Evolutionary conservation across 345 rosid species (phyloP).

Genomic region (Citrus cavaleriei): DNA sequence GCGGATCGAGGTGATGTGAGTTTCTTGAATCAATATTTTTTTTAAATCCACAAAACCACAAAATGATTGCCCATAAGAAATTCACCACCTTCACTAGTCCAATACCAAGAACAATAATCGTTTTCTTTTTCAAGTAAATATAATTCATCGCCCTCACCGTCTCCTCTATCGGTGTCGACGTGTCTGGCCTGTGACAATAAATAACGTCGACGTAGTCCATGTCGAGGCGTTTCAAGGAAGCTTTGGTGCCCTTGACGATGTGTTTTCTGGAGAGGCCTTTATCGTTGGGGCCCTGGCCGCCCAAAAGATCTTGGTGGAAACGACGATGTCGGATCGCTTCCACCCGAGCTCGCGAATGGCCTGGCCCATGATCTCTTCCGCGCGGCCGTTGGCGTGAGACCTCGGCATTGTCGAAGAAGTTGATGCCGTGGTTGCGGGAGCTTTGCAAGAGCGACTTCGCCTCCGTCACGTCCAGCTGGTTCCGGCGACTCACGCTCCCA

Average conservation of each 20-base stretch:
- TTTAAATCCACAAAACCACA: no score
- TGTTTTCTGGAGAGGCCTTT: slow-evolving; percentile 88
- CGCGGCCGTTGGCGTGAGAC: slow-evolving; percentile 95
- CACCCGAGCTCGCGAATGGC: slow-evolving; percentile 97
- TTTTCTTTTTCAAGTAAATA: no score
- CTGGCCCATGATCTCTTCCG: slow-evolving; percentile 99
- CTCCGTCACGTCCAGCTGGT: slow-evolving; percentile 93
- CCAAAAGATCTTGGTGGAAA: slow-evolving; percentile 98
- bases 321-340: slow-evolving; percentile 86
- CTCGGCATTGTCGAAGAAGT: slow-evolving; percentile 98
- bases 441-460: slow-evolving; percentile 90
- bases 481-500: slow-evolving; percentile 94
- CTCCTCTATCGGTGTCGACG: no score
- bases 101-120: no score
- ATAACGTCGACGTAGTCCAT: no score
- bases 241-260: slow-evolving; percentile 87
- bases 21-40: no score
- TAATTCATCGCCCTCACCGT: no score
- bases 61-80: no score
- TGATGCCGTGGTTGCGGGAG: slow-evolving; percentile 83
- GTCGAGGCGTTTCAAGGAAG: slow-evolving; percentile 53
- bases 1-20: no score
- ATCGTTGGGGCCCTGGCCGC: slow-evolving; percentile 94
- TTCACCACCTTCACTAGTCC: no score
- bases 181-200: no score